Evolutionary conservation across 2,329 filamentous ascomycete species (phyloP).

Genomic region (Plenodomus lindquistii): DNA sequence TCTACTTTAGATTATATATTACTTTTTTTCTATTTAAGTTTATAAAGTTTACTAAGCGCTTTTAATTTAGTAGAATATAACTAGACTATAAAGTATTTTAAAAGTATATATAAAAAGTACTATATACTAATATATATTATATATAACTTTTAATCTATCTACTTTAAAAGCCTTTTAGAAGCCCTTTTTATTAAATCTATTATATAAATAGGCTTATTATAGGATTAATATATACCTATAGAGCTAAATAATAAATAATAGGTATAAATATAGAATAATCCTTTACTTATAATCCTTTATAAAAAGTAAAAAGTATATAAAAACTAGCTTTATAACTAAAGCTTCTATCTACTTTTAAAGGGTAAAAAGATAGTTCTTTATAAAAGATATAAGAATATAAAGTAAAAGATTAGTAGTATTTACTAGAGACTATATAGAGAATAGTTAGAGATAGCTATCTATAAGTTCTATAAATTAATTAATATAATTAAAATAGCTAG

Average conservation of each 20-base stretch:
- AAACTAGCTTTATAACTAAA: slow-evolving; percentile 11
- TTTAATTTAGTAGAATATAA: too few relatives aligned
- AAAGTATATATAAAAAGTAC: too few relatives aligned
- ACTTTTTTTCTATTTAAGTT: too few relatives aligned
- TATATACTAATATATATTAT: slow-evolving; percentile 19
- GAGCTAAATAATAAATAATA: slow-evolving; percentile 16
- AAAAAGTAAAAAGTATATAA: slow-evolving; percentile 12
- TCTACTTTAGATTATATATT: too few relatives aligned
- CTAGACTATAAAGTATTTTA: too few relatives aligned
- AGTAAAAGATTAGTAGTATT: too few relatives aligned
- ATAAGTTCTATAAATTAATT: too few relatives aligned
- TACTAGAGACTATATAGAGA: too few relatives aligned
- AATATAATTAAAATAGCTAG: too few relatives aligned
- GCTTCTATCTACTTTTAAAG: slow-evolving; percentile 13
- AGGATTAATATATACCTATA: slow-evolving; percentile 13
- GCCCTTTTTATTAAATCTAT: slow-evolving; percentile 21
- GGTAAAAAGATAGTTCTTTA: slow-evolving; percentile 7
- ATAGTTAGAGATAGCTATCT: too few relatives aligned
- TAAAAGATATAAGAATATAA: not conserved
- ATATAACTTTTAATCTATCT: slow-evolving; percentile 18
- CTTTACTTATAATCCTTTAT: slow-evolving; percentile 11
- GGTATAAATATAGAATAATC: slow-evolving; percentile 13
- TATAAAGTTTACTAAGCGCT: too few relatives aligned
- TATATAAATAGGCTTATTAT: slow-evolving; percentile 9
- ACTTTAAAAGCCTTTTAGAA: slow-evolving; percentile 18